Evolutionary conservation across 2,329 filamentous ascomycete species (phyloP).

Genomic region (Teratosphaeria gauchensis): DNA sequence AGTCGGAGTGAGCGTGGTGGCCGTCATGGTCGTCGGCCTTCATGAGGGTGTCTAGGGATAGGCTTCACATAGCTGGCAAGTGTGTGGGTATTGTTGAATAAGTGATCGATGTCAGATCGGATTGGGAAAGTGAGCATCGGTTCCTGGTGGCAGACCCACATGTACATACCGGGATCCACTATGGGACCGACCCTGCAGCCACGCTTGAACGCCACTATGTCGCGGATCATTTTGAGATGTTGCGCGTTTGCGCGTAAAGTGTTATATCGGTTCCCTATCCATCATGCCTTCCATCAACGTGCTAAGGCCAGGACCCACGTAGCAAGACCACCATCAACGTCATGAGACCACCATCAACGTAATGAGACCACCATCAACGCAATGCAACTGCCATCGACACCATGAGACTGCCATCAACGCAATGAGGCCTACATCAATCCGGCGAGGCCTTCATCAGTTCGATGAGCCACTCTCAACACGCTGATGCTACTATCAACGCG

Average conservation of each 20-base stretch:
- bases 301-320: too few species aligned
- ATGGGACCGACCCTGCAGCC: not conserved
- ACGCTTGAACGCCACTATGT: not conserved
- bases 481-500: too few species aligned
- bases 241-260: not conserved
- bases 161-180: not conserved
- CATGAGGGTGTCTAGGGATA: not conserved
- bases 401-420: too few species aligned
- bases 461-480: too few species aligned
- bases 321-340: too few species aligned
- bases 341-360: too few species aligned
- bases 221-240: not conserved
- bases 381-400: too few species aligned
- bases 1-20: slow-evolving; percentile 31
- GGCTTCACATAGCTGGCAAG: not conserved
- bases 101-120: not conserved
- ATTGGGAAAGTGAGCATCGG: not conserved
- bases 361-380: too few species aligned
- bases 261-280: not conserved
- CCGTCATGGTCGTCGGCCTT: slow-evolving; percentile 6
- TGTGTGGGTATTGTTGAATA: not conserved
- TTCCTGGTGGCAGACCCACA: not conserved
- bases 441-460: too few species aligned
- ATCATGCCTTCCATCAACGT: too few species aligned
- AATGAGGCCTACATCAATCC: too few species aligned